A percentile compares a stretch with the other conserved stretches of the same genome.
Evolutionary conservation across 805 yeast species (phyloP).

Genomic region (Saturnispora bothae): DNA sequence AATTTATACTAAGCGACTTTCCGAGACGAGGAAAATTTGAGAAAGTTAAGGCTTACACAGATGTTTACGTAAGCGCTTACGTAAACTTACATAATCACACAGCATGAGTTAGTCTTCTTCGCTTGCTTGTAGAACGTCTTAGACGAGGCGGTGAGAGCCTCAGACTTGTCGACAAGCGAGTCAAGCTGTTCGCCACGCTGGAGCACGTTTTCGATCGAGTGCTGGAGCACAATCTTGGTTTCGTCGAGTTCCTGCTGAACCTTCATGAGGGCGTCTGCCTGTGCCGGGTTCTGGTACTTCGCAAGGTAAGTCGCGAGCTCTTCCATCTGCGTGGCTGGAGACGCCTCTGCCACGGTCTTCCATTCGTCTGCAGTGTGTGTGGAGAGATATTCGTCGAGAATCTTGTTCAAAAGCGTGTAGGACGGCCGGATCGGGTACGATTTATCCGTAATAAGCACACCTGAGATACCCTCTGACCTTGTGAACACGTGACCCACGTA

Average conservation of each 20-base stretch:
- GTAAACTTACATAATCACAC: slow-evolving; percentile 51
- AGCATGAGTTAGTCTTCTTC: slow-evolving; percentile 86
- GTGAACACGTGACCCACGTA: slow-evolving; percentile 90
- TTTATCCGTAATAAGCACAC: slow-evolving; percentile 85
- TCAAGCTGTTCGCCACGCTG: slow-evolving; percentile 96
- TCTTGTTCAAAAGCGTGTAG: slow-evolving; percentile 80
- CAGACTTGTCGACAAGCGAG: slow-evolving; percentile 88
- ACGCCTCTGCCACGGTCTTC: slow-evolving; percentile 39
- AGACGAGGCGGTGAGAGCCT: slow-evolving; percentile 78
- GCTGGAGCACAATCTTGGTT: slow-evolving; percentile 91
- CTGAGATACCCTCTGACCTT: slow-evolving; percentile 82
- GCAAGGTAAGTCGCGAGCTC: slow-evolving; percentile 58
- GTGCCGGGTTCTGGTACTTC: slow-evolving; percentile 92
- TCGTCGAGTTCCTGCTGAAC: slow-evolving; percentile 98
- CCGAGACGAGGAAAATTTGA: too few species aligned
- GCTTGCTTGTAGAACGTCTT: slow-evolving; percentile 96
- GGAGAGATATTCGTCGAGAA: slow-evolving; percentile 81
- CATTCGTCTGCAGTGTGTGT: slow-evolving; percentile 71
- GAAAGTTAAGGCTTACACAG: too few species aligned
- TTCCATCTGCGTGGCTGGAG: slow-evolving; percentile 39
- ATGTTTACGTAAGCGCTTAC: not conserved
- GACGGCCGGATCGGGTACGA: slow-evolving; percentile 98
- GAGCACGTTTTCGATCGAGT: slow-evolving; percentile 86
- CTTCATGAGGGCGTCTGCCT: slow-evolving; percentile 93
- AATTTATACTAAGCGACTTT: too few species aligned